phyloP scores from a whole-genome alignment of 2,329 filamentous ascomycete species.

The Calonectria ilicicola region DNA sequence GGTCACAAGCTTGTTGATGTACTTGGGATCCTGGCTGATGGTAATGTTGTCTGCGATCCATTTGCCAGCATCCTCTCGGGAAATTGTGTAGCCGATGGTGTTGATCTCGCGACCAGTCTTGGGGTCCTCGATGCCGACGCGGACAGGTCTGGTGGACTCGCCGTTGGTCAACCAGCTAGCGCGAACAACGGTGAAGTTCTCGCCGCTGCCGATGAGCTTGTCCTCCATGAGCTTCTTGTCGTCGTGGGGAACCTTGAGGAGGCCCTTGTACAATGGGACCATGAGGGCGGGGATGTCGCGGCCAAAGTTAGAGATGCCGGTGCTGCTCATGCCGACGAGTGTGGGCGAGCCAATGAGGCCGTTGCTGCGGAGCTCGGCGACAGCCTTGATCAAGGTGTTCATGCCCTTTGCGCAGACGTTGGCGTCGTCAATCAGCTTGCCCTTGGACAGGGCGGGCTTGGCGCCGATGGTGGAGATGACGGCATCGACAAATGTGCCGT shows the following conservation, averaged over 20 bases:
- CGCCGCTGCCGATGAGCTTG: conserved; percentile 40
- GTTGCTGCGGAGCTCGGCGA: conserved; percentile 45
- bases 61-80: conserved; percentile 58
- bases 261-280: conserved; percentile 56
- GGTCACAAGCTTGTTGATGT: not conserved
- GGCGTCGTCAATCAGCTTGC: conserved; percentile 56
- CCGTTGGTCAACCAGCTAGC: conserved; percentile 52
- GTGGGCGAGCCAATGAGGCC: conserved; percentile 47
- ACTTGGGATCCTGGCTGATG: not conserved
- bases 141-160: conserved; percentile 41
- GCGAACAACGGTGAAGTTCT: conserved; percentile 52
- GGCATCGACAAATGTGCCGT: conserved; percentile 54
- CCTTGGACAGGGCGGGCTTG: conserved; percentile 44
- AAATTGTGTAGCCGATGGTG: conserved; percentile 61
- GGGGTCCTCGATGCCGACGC: conserved; percentile 55
- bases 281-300: conserved; percentile 58
- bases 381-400: conserved; percentile 53
- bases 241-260: conserved; percentile 55
- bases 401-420: conserved; percentile 61
- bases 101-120: conserved; percentile 44
- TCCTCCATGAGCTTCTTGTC: conserved; percentile 64
- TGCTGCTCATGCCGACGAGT: conserved; percentile 52
- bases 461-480: conserved; percentile 63
- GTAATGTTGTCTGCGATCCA: conserved; percentile 53
- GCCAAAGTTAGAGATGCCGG: conserved; percentile 51